Evolutionary conservation across 2,329 filamentous ascomycete genomes (phyloP), one percentile per base, ranked within the genome.

Genomic region (Sphaerulina vaccinii): DNA sequence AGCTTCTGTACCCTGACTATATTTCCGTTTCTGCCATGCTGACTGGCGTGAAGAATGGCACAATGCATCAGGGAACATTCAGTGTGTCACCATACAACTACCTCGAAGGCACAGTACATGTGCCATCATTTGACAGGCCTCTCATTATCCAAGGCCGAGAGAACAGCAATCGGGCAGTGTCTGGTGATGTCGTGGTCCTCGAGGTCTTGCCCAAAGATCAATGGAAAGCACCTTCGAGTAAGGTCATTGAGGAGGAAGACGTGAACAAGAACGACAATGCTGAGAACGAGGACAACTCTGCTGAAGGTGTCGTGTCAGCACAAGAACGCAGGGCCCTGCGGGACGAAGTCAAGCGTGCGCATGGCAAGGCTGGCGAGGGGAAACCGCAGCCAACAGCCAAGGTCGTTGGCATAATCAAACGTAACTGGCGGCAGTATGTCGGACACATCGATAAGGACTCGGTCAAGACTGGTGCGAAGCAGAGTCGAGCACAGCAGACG

Each of bases 71-170:
- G 72, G 93, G 93, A 5, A 85, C 88, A 19, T 99, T 96, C 75
- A 96, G 91, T 66, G 90, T 97, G 22, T 97, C 93, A 6, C 89
- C 90, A 1, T 99, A 97, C 78, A 99, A 99, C 74, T 99, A 97
- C 64, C 79, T 99, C 9, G 93, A 99, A 70, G 93, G 90, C 1
- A 90, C 90, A 1, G 87, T 97, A 56, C 86, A 92, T 63, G 90
- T 95, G 0, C 84, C 91, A 1, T 84, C 91, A 3, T 99, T 99
- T 65, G 86, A 93, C 54, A 95, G 93, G 64, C 81, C 90, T 1
- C 80, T 99, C 23, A 78, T 99, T 13, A 81, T 99, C 40, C 79
- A 97, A 13, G 93, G 93, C 10, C 82, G 93, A 55, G 93, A 99
- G 65, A 96, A 95, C 71, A 96, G 95, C 76, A 99, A 97, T 72